Base-by-base conservation (phyloP, 176 grass and related monocot genomes). In the Avena eriantha region DNA sequence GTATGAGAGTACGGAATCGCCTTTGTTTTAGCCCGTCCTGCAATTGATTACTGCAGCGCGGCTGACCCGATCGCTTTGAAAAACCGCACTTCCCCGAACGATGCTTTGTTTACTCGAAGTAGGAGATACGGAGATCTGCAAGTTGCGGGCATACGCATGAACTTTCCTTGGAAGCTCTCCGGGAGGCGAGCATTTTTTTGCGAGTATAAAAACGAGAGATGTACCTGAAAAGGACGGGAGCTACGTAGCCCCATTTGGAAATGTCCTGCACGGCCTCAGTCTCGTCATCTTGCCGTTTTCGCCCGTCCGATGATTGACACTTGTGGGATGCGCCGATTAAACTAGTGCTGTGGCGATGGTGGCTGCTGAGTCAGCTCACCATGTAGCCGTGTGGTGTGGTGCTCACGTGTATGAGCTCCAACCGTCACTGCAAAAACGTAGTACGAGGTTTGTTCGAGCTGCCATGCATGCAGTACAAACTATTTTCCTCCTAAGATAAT, bases 241-340 rank as follows among this genome's bases (percentile, higher is more conserved):
- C 58, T 76, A 0, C 47, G 47, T 76, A 76, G 17, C 85, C 85
- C 49, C 68, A 77, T 87, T 87, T 60, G 89, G 85, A 46, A 91
- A 88, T 76, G 88, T 76, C 21, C 29, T 14, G 85, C 81, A 34
- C 39, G 51, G 22, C 19, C 49, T 23, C 76, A 22, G 34, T 80
- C 76, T 84, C 77, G 76, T 81, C 76, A 24, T 46, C 81, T 91
- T 91, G 81, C 76, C 76, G 21, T 69, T 84, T 91, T 76, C 85
- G 51, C 17, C 76, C 85, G 61, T 87, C 89, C 23, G 85, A 91
- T 84, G 81, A 76, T 87, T 84, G 85, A 91, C 89, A 88, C 89
- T 87, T 91, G 85, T 91, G 76, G 8, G 12, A 43, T 4, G 50
- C 57, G 10, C 2, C 17, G 77, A 67, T 69, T 76, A 80, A 39